phyloP scores from a whole-genome alignment of 129 eudicot species.

The Flaveria bidentis region DNA sequence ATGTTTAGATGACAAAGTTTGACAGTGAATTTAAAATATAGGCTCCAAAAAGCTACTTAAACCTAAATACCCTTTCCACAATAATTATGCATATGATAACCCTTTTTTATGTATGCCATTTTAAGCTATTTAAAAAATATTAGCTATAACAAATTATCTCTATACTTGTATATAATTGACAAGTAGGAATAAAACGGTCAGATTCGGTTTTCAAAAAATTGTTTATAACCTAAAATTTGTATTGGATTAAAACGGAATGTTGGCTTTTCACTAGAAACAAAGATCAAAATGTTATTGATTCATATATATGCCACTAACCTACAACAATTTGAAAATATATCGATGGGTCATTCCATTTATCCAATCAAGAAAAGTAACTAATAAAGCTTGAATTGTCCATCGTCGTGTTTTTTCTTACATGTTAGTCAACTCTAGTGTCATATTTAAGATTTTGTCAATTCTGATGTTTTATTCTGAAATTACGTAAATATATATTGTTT shows the following conservation, averaged over 20 bases:
- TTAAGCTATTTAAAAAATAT: background rate
- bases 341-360: constrained; percentile 1
- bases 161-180: background rate
- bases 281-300: background rate
- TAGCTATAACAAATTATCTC: background rate
- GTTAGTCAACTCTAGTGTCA: constrained; percentile 25
- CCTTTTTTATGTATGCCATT: background rate
- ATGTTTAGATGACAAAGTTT: too few species aligned
- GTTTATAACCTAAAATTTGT: background rate
- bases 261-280: background rate
- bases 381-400: constrained; percentile 20
- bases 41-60: too few species aligned
- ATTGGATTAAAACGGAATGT: background rate
- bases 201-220: background rate
- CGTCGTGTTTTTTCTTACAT: constrained; percentile 15
- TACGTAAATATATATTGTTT: background rate
- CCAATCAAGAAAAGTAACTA: constrained; percentile 24
- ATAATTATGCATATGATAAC: background rate
- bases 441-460: constrained; percentile 12
- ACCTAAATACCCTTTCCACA: too few species aligned
- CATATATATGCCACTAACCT: background rate
- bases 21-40: too few species aligned
- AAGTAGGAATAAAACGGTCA: too few species aligned
- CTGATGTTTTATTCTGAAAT: background rate
- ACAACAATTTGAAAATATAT: constrained; percentile 21